Conservation (phyloP, 805 yeast genomes). For the Kluyveromyces wickerhamii region DNA sequence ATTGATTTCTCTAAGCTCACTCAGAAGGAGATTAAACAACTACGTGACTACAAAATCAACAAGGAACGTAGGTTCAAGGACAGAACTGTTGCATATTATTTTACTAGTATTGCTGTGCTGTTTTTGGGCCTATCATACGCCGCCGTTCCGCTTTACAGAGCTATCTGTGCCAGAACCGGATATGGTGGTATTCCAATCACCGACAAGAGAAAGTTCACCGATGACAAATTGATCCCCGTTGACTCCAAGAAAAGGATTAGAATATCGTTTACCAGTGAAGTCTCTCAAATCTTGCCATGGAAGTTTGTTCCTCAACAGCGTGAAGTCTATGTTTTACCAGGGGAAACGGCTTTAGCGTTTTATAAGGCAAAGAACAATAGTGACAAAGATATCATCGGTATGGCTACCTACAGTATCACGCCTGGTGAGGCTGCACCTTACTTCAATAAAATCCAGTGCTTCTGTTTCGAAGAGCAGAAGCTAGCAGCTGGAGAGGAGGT, state of each 20-base stretch:
- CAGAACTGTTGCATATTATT: slow-evolving; percentile 55
- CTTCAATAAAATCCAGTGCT: slow-evolving; percentile 95
- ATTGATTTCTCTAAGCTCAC: slow-evolving; percentile 21
- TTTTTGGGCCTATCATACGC: slow-evolving; percentile 77
- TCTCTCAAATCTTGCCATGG: slow-evolving; percentile 90
- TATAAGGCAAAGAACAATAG: slow-evolving; percentile 85
- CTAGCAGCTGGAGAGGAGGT: slow-evolving; percentile 94
- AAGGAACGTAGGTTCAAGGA: slow-evolving; percentile 31
- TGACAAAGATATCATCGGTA: slow-evolving; percentile 87
- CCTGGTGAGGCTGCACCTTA: slow-evolving; percentile 96
- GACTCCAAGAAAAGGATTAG: slow-evolving; percentile 74
- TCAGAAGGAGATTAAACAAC: slow-evolving; percentile 18
- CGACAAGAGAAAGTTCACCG: slow-evolving; percentile 68
- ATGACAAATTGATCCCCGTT: slow-evolving; percentile 82
- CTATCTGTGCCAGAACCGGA: slow-evolving; percentile 89
- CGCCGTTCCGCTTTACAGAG: slow-evolving; percentile 88
- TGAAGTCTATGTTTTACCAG: slow-evolving; percentile 88
- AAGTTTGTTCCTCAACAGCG: slow-evolving; percentile 88
- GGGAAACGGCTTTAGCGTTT: slow-evolving; percentile 95
- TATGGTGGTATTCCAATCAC: slow-evolving; percentile 95
- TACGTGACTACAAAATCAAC: slow-evolving; percentile 16
- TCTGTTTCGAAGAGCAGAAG: slow-evolving; percentile 95
- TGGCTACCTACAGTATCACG: slow-evolving; percentile 95
- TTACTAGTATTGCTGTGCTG: slow-evolving; percentile 57
- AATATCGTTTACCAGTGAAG: slow-evolving; percentile 86